Conservation (phyloP, 129 eudicot species). For the Oenanthe sinensis region DNA sequence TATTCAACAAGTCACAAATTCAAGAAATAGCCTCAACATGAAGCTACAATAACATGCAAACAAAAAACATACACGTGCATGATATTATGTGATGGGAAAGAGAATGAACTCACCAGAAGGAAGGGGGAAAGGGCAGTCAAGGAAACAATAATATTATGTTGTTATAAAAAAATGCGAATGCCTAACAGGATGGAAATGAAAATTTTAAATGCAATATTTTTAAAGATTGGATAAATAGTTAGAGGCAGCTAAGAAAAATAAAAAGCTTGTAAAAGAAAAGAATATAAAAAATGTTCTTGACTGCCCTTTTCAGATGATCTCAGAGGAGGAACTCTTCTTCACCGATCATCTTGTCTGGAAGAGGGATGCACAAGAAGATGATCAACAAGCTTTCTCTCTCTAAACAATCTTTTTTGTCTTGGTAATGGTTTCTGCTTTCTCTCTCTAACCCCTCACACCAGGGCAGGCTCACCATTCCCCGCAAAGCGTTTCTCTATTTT, state of each 20-base stretch:
- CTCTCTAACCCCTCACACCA: constrained; percentile 16
- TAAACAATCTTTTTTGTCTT: constrained; percentile 15
- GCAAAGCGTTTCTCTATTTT: not conserved
- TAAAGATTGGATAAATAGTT: not conserved
- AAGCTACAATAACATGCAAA: not conserved
- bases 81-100: constrained; percentile 11
- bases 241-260: constrained; percentile 6
- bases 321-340: constrained; percentile 53
- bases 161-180: not conserved
- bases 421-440: constrained; percentile 19
- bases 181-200: not conserved
- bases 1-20: not conserved
- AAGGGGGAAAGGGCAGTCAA: constrained; percentile 39
- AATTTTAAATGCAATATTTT: not conserved
- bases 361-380: constrained; percentile 24
- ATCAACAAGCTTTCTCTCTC: constrained; percentile 14
- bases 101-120: constrained; percentile 33
- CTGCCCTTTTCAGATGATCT: constrained; percentile 77
- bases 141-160: constrained; percentile 15
- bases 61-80: not conserved
- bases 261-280: not conserved
- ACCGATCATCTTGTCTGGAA: constrained; percentile 58
- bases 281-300: constrained; percentile 14
- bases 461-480: constrained; percentile 13
- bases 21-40: not conserved